phyloP scores from a whole-genome alignment of 208 protist species.

The Trypanosoma avium region DNA sequence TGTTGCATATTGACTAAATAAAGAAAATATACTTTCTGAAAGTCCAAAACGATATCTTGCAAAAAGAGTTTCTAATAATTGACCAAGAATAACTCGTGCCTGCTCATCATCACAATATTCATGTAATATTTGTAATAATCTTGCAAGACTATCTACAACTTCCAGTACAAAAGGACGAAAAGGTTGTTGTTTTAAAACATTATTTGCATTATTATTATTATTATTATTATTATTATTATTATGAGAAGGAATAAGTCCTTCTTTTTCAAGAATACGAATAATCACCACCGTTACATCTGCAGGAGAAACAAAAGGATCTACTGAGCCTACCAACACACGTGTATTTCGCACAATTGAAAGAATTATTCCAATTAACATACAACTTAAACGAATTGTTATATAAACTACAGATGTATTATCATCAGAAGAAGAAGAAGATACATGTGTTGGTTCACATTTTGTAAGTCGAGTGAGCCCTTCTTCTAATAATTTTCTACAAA shows the following conservation, averaged over 20 bases:
- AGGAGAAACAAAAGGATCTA: constrained; percentile 29
- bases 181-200: constrained; percentile 19
- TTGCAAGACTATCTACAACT: constrained; percentile 29
- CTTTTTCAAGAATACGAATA: constrained; percentile 29
- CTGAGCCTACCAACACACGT: constrained; percentile 26
- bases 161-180: constrained; percentile 32
- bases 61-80: constrained; percentile 41
- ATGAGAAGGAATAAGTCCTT: constrained; percentile 27
- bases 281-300: constrained; percentile 19
- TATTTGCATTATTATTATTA: constrained; percentile 3
- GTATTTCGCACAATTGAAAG: constrained; percentile 30
- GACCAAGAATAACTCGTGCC: constrained; percentile 29
- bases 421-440: constrained; percentile 19
- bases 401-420: constrained; percentile 31
- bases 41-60: constrained; percentile 28
- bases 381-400: constrained; percentile 29
- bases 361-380: constrained; percentile 33
- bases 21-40: constrained; percentile 18
- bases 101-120: constrained; percentile 24
- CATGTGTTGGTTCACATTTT: constrained; percentile 38
- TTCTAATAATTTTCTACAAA: constrained; percentile 26
- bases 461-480: constrained; percentile 37
- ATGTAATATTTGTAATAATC: constrained; percentile 33
- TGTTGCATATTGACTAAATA: constrained; percentile 22
- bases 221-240: constrained; percentile 18